Evolutionary conservation across 2,329 filamentous ascomycete species (phyloP).

Genomic region (Botrytis pseudocinerea): DNA sequence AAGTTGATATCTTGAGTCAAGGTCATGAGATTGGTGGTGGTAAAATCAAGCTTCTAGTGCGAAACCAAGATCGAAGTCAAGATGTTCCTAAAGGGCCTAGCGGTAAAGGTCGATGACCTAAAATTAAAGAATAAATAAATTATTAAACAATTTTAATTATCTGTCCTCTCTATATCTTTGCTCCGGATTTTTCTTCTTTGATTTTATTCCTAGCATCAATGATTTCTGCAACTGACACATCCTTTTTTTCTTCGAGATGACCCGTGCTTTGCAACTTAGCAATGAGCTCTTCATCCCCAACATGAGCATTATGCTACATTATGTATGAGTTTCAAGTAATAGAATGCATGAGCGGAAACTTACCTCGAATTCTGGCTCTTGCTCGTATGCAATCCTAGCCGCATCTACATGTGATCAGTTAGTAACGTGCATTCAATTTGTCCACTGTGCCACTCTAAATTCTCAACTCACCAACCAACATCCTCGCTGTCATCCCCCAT

Average conservation of each 20-base stretch:
- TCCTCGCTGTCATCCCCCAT: conserved; percentile 92
- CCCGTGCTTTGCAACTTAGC: conserved; percentile 55
- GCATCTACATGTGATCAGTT: conserved; percentile 56
- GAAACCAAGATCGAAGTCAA: conserved; percentile 43
- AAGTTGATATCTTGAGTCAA: conserved; percentile 59
- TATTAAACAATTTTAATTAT: conserved; percentile 28
- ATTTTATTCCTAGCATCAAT: conserved; percentile 39
- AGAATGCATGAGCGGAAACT: conserved; percentile 45
- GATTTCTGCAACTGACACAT: conserved; percentile 53
- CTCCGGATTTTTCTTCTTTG: conserved; percentile 11
- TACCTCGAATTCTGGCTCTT: conserved; percentile 79
- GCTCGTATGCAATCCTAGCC: conserved; percentile 77
- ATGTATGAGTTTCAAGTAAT: conserved; percentile 21
- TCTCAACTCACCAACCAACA: conserved; percentile 58
- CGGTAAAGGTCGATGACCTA: conserved; percentile 35
- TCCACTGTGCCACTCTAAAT: not conserved
- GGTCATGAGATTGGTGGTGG: conserved; percentile 65
- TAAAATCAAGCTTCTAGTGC: conserved; percentile 64
- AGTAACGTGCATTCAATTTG: not conserved
- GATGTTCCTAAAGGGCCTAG: conserved; percentile 39
- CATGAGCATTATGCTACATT: conserved; percentile 37
- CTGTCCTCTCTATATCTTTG: conserved; percentile 25
- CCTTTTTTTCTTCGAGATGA: conserved; percentile 52
- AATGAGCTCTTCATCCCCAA: conserved; percentile 64
- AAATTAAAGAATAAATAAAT: conserved; percentile 36